Percentiles rank a stretch among this genome's conserved stretches.
These are phyloP conservation scores for Boechera stricta DNA, from an alignment of 345 rosid genomes.

Conservation along the genomic window DNA sequence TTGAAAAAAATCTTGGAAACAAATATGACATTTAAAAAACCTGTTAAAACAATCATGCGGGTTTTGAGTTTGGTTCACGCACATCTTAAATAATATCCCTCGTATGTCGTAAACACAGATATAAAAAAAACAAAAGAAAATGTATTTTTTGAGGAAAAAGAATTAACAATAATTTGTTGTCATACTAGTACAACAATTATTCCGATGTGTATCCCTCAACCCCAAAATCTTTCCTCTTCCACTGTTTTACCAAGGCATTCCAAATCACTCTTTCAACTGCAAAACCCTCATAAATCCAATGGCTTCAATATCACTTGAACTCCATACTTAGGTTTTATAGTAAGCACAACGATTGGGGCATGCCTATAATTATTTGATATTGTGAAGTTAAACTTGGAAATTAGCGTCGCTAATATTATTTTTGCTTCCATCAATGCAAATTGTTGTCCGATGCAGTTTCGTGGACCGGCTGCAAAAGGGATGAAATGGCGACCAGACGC, in stretches of 20 bases:
- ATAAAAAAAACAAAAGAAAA: background rate
- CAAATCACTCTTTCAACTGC: background rate
- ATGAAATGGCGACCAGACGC: constrained; percentile 69
- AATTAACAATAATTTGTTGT: constrained; percentile 23
- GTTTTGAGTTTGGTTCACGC: background rate
- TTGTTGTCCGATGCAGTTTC: constrained; percentile 79
- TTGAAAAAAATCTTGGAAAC: background rate
- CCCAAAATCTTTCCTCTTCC: background rate
- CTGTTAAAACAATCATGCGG: background rate
- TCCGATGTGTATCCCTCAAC: constrained; percentile 15
- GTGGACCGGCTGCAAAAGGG: constrained; percentile 81
- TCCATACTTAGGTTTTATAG: constrained; percentile 79
- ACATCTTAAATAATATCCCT: background rate
- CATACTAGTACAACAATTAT: constrained; percentile 3
- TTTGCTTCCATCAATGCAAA: constrained; percentile 91
- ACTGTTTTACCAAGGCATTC: background rate
- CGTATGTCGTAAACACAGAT: background rate
- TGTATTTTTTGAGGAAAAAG: background rate
- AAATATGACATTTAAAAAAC: background rate
- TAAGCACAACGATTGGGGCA: constrained; percentile 74
- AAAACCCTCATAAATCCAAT: constrained; percentile 38
- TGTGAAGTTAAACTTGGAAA: constrained; percentile 58
- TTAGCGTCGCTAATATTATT: constrained; percentile 66
- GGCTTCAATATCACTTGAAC: constrained; percentile 74
- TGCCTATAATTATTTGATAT: constrained; percentile 70